phyloP scores from a whole-genome alignment of 2,329 filamentous ascomycete genomes.

The Trichoderma asperellum region DNA sequence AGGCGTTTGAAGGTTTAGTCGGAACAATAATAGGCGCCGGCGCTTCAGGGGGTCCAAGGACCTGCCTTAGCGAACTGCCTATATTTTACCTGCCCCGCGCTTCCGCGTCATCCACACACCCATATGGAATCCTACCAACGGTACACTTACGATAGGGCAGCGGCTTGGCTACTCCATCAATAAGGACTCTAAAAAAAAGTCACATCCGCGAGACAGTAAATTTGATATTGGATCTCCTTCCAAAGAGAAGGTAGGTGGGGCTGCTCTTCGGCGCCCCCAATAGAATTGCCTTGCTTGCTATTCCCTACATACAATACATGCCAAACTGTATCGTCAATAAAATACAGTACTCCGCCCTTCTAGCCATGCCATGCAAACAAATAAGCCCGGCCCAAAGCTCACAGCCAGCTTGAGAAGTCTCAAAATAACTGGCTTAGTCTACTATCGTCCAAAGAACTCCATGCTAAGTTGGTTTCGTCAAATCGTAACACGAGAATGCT shows the following conservation, averaged over 20 bases:
- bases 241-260: background rate
- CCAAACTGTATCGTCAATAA: constrained; percentile 1
- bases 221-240: background rate
- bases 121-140: background rate
- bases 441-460: constrained; percentile 25
- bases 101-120: constrained; percentile 10
- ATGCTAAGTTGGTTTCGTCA: constrained; percentile 28
- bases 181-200: background rate
- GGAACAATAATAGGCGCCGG: background rate
- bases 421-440: constrained; percentile 3
- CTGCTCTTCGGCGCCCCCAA: background rate
- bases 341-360: background rate
- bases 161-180: background rate
- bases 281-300: background rate
- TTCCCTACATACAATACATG: constrained; percentile 7
- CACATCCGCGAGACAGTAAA: background rate
- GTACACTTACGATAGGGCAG: background rate
- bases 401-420: background rate
- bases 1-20: background rate
- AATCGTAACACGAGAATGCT: constrained; percentile 22
- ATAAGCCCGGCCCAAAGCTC: constrained; percentile 6
- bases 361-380: constrained; percentile 5
- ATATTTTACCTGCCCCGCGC: constrained; percentile 12
- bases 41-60: constrained; percentile 12
- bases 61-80: constrained; percentile 24